These are phyloP conservation scores for Corylus americana DNA, from an alignment of 306 rosid species.

Conservation along the genomic window DNA sequence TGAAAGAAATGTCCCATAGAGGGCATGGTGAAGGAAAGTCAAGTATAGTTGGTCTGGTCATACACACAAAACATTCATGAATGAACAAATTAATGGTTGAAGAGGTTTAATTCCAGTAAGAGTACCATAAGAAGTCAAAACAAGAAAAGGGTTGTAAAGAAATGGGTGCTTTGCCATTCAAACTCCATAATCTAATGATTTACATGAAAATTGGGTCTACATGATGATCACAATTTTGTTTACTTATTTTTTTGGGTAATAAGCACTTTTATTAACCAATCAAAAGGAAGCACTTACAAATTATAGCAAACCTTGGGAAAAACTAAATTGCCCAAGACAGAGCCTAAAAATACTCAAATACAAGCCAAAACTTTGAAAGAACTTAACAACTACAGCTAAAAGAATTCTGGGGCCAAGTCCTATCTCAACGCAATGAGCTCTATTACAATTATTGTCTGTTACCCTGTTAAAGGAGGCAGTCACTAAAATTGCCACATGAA, in stretches of 20 bases:
- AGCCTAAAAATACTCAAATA: no score
- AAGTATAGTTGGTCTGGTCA: neutral
- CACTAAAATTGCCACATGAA: no score
- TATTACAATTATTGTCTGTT: no score
- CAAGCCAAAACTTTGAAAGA: no score
- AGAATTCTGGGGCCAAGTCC: no score
- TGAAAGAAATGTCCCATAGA: neutral
- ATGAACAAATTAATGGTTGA: neutral
- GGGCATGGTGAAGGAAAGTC: neutral
- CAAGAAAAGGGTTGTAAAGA: neutral
- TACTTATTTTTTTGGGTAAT: neutral
- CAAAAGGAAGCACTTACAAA: neutral
- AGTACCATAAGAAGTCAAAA: neutral
- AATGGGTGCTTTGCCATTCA: neutral
- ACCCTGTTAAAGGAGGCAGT: no score
- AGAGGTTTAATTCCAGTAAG: neutral
- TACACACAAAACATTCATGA: neutral
- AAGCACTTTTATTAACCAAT: neutral
- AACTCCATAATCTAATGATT: neutral
- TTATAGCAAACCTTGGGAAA: neutral
- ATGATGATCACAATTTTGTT: neutral
- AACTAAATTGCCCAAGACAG: no score
- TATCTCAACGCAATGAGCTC: no score
- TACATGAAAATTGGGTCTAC: neutral
- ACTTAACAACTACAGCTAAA: no score